These are phyloP conservation scores for Calonectria montana DNA, from an alignment of 2,329 filamentous ascomycete genomes.

Conservation along the genomic window DNA sequence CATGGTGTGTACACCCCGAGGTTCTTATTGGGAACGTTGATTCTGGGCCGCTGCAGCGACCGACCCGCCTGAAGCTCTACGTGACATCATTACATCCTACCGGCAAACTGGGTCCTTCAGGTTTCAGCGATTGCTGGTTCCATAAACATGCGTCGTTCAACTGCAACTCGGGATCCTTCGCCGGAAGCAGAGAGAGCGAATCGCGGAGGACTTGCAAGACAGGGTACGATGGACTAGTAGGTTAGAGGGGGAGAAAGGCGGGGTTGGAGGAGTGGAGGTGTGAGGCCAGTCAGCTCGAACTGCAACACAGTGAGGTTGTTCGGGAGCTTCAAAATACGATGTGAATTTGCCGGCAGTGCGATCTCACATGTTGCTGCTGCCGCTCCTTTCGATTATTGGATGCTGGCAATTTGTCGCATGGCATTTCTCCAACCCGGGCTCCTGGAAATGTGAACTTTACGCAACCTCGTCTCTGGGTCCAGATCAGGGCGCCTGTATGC, in stretches of 20 bases:
- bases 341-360: background rate
- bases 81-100: background rate
- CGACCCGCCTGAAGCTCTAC: background rate
- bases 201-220: background rate
- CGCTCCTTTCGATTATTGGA: background rate
- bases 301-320: background rate
- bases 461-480: background rate
- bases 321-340: background rate
- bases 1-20: background rate
- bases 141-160: background rate
- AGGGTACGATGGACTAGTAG: background rate
- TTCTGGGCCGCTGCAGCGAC: background rate
- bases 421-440: background rate
- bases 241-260: background rate
- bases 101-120: background rate
- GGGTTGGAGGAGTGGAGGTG: background rate
- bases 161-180: background rate
- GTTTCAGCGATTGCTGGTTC: background rate
- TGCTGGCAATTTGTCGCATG: background rate
- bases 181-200: background rate
- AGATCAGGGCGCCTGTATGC: background rate
- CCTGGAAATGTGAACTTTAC: background rate
- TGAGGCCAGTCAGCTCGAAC: background rate
- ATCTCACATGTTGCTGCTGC: background rate
- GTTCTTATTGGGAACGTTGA: background rate